Percentiles rank a stretch among this genome's conserved stretches.
Evolutionary conservation across 225 moss, liverwort and hornwort genomes (phyloP).

Genomic region (Bryoerythrophyllum caledonicum): DNA sequence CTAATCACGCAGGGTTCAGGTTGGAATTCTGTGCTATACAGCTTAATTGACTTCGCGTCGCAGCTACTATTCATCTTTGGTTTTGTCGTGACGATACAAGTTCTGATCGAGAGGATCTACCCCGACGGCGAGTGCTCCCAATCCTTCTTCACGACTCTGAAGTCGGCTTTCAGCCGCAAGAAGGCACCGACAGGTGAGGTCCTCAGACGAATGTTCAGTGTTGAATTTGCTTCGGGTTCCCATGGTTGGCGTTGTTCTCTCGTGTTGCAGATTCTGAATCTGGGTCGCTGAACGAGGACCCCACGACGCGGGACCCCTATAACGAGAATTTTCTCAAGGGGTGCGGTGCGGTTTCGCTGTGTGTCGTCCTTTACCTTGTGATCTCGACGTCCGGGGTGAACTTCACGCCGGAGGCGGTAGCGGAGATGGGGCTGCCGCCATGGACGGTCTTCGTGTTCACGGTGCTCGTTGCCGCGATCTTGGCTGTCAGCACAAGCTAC

Average conservation of each 20-base stretch:
- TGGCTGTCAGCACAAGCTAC: background rate
- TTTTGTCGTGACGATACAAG: fast-evolving
- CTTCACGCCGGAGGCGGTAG: slow-evolving; percentile 1
- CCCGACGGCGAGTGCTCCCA: background rate
- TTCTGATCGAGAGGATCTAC: background rate
- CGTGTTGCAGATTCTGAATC: background rate
- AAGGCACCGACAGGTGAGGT: background rate
- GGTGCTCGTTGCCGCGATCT: background rate
- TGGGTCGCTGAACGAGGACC: no score
- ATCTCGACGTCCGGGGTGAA: background rate
- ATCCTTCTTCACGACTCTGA: background rate
- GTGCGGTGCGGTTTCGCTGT: background rate
- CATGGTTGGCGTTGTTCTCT: no score
- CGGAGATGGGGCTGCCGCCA: slow-evolving; percentile 4
- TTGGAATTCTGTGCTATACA: no score
- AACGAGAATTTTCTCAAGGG: background rate
- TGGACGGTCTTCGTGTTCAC: background rate
- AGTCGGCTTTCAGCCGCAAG: background rate
- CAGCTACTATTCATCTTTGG: fast-evolving
- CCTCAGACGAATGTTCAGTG: background rate
- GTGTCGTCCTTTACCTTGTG: background rate
- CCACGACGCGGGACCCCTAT: background rate
- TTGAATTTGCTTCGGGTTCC: background rate
- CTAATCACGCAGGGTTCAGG: background rate
- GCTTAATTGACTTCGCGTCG: background rate